Conservation (phyloP, 768 basidiomycete genomes). For the Heimioporus sp. region DNA sequence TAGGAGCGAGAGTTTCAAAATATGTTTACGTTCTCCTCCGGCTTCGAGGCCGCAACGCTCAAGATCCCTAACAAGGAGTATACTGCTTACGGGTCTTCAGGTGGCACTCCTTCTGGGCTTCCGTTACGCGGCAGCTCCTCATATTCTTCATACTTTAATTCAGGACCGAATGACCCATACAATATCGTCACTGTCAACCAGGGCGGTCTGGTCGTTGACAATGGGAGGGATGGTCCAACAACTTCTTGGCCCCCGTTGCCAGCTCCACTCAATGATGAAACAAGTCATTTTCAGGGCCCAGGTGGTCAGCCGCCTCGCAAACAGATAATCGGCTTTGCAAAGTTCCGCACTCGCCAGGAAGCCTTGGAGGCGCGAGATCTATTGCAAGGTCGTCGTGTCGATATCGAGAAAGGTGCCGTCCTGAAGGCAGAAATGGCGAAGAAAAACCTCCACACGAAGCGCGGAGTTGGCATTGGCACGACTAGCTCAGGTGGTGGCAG, state of each 20-base stretch:
- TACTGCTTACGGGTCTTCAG: constrained; percentile 62
- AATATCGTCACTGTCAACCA: constrained; percentile 82
- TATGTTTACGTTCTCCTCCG: constrained; percentile 95
- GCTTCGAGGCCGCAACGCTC: constrained; percentile 96
- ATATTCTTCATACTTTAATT: constrained; percentile 35
- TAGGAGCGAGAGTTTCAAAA: constrained; percentile 99
- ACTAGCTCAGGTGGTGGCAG: constrained; percentile 26
- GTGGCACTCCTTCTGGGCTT: constrained; percentile 34
- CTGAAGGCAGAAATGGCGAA: constrained; percentile 99
- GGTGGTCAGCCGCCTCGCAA: constrained; percentile 63
- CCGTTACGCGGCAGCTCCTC: constrained; percentile 36
- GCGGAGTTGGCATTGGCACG: constrained; percentile 73
- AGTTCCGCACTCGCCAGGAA: constrained; percentile 85
- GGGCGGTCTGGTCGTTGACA: constrained; percentile 80
- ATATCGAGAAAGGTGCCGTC: constrained; percentile 88
- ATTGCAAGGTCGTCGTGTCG: constrained; percentile 86
- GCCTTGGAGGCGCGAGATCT: constrained; percentile 86
- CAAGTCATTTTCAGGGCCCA: constrained; percentile 32
- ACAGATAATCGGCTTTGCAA: constrained; percentile 98
- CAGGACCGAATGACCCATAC: constrained; percentile 75
- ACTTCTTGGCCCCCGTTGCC: constrained; percentile 60
- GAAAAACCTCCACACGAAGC: constrained; percentile 97
- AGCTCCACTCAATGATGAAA: constrained; percentile 30
- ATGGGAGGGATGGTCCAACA: constrained; percentile 68
- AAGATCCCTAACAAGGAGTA: constrained; percentile 96